Evolutionary conservation across 768 basidiomycete genomes (phyloP), one percentile per base, ranked within the genome.

Genomic region (Mrakia frigida): DNA sequence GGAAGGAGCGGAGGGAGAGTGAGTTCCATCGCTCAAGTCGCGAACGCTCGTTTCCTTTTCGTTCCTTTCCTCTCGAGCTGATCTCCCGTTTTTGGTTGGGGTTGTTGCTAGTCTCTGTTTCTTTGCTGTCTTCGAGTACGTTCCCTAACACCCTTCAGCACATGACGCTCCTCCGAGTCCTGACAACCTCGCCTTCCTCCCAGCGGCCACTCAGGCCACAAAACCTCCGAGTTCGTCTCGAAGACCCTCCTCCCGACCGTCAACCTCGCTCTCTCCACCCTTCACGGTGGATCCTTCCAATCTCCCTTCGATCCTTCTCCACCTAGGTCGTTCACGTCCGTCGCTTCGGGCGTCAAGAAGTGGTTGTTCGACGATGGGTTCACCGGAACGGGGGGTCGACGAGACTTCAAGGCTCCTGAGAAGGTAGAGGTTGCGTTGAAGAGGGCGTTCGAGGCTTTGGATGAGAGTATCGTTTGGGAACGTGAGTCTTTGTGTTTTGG

Each of bases 221-320:
- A 92, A 71, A 98, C 96, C 2, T 94, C 92, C 18, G 87, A 88
- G 74, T 86, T 96, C 46, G 89, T 98, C 70, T 90, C 92, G 3
- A 89, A 90, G 74, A 87, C 90, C 67, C 87, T 98, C 76, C 91
- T 97, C 77, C 92, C 91, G 73, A 90, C 91, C 11, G 90, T 96
- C 74, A 88, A 90, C 0, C 85, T 92, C 52, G 90, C 96, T 81
- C 87, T 98, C 35, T 82, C 83, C 39, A 80, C 80, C 23, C 81
- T 82, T 33, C 80, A 80, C 69, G 74, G 33, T 71, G 76, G 77
- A 31, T 74, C 76, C 52, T 73, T 74, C 77, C 76, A 59, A 70
- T 76, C 35, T 68, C 79, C 33, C 56, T 67, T 63, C 68, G 74
- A 59, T 61, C n/a, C 33, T 37, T 43, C 68, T 39, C 67, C 52